A percentile compares a stretch with the other conserved stretches of the same genome.
These are phyloP conservation scores for Euphorbia schlechtendalii DNA, from an alignment of 441 rosid genomes.

Conservation along the genomic window DNA sequence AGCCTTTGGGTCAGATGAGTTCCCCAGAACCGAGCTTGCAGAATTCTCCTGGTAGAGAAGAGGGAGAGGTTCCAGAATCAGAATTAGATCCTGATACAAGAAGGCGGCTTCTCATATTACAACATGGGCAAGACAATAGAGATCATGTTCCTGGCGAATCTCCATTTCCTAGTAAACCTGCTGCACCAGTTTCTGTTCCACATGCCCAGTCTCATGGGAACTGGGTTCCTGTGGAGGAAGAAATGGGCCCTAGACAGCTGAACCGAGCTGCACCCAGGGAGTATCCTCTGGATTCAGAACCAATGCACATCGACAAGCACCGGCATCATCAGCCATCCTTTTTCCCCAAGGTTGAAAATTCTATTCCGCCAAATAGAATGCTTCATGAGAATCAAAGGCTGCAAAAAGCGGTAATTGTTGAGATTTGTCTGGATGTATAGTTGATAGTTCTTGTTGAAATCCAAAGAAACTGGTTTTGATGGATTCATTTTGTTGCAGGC, in stretches of 20 bases:
- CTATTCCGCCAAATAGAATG: slow-evolving; percentile 65
- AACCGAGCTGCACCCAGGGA: slow-evolving; percentile 58
- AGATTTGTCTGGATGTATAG: slow-evolving; percentile 3
- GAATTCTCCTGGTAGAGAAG: slow-evolving; percentile 93
- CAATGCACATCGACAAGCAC: slow-evolving; percentile 59
- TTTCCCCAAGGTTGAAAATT: slow-evolving; percentile 58
- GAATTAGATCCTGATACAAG: slow-evolving; percentile 96
- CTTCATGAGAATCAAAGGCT: slow-evolving; percentile 70
- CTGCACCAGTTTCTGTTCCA: slow-evolving; percentile 58
- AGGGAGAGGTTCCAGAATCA: slow-evolving; percentile 98
- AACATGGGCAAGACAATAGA: slow-evolving; percentile 91
- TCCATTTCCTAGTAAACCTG: slow-evolving; percentile 57
- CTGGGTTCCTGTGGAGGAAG: slow-evolving; percentile 84
- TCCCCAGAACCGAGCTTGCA: slow-evolving; percentile 72
- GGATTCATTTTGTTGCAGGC: slow-evolving; percentile 47
- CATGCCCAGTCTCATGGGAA: slow-evolving; percentile 53
- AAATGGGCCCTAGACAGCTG: slow-evolving; percentile 66
- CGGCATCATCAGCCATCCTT: slow-evolving; percentile 60
- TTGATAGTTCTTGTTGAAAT: slow-evolving; percentile 1
- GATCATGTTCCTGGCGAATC: slow-evolving; percentile 60
- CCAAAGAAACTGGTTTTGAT: slow-evolving; percentile 13
- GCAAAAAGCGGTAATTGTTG: slow-evolving; percentile 60
- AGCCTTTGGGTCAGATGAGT: slow-evolving; percentile 47
- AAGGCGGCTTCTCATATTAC: slow-evolving; percentile 92
- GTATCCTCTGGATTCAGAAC: slow-evolving; percentile 60